Evolutionary conservation across 805 yeast species (phyloP), one percentile per base, ranked within the genome.

Genomic region (Wickerhamiella siamensis): DNA sequence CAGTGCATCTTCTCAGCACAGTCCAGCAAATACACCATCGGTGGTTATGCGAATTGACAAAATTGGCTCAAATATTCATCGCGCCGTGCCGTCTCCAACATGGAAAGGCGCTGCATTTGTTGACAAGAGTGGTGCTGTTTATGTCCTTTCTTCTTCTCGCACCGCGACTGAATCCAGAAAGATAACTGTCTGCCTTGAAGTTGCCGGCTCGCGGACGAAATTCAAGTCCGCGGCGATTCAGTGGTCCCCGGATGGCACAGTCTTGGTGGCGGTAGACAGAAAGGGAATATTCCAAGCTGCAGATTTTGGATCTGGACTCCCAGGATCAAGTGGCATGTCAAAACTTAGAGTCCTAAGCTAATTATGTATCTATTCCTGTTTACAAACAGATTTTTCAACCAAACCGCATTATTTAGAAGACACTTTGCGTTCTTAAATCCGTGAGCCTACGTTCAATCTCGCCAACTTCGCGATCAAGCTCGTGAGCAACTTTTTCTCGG

Each of bases 271-370:
- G 3, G 69, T 84, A 14, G 97, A 87, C 58, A 65, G 95, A 33
- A 83, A 81, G 52, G 96, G 96, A 0, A 59, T 74, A 0, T 62
- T 86, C 36, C 77, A 77, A 47, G 72, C 86, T 26, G 83, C 81
- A 50, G 96, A 87, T 60, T 87, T 86, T 61, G 81, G 91, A 12
- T 87, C 84, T 41, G 95, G 93, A 2, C 60, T 77, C 18, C 91
- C 91, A 10, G 77, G 75, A 47, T 58, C 49, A 20, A 55, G 59
- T 5, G 63, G 62, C 2, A 50, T 59, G 21, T 57, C 58, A 29
- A 56, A 54, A 32, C 51, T 61, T 31, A 52, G 61, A 16, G 43
- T 55, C 2, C 43, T 59, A 33, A 36, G 43, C 12, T 50, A 32
- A 40, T 17, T 5, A 10, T 15, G 14, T 20, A 36, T 31, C 10